phyloP scores from a whole-genome alignment of 2,329 filamentous ascomycete species.

The Ophiosphaerella narmari region DNA sequence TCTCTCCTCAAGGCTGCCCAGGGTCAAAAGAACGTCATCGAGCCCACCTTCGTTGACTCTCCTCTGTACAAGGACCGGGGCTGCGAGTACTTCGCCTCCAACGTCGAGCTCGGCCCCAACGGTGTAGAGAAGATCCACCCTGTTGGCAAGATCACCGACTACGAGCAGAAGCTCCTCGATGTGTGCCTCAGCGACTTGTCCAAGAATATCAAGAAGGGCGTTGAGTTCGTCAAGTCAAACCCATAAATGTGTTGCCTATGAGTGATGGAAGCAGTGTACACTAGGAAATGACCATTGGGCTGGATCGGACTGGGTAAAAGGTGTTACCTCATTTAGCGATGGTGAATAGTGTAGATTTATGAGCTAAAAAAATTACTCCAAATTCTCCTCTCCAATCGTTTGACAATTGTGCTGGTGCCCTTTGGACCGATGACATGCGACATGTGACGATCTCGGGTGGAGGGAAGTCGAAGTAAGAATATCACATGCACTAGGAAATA shows the following conservation, averaged over 20 bases:
- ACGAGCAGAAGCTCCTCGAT: conserved; percentile 89
- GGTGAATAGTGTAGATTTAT: conserved; percentile 26
- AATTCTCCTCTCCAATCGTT: neutral
- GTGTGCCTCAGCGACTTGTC: conserved; percentile 81
- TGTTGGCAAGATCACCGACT: conserved; percentile 79
- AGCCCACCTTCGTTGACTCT: conserved; percentile 96
- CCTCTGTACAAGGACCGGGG: conserved; percentile 99
- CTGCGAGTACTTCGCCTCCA: conserved; percentile 94
- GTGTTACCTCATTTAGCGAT: conserved; percentile 18
- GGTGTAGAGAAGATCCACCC: conserved; percentile 93
- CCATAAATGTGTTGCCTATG: conserved; percentile 34
- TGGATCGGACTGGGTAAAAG: conserved; percentile 24
- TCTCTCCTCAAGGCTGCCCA: conserved; percentile 88
- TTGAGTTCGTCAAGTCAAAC: conserved; percentile 67
- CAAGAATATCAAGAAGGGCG: conserved; percentile 94
- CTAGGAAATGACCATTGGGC: conserved; percentile 30
- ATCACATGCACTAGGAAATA: too few relatives aligned
- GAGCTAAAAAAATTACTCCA: conserved; percentile 2
- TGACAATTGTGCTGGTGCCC: neutral
- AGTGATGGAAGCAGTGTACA: conserved; percentile 27
- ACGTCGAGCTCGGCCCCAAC: conserved; percentile 93
- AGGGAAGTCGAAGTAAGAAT: neutral
- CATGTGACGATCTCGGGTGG: neutral
- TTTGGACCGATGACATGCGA: neutral
- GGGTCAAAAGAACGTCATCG: conserved; percentile 91